A percentile compares a stretch with the other conserved stretches of the same genome.
Evolutionary conservation across 345 rosid species (phyloP).

Genomic region (Eucalyptus polybractea): DNA sequence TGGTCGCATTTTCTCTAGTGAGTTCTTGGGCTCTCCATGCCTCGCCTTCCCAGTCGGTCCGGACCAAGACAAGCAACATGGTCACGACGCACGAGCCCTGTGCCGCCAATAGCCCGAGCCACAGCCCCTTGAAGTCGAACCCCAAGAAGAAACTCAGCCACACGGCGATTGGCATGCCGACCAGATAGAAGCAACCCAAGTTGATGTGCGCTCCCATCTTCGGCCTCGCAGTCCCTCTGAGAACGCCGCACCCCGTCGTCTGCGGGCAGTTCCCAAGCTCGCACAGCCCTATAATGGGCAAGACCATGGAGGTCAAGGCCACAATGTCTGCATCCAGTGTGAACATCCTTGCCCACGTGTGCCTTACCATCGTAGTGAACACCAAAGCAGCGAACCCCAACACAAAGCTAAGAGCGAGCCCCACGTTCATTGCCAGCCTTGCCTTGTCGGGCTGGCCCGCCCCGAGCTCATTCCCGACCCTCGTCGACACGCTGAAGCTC

Average conservation of each 20-base stretch:
- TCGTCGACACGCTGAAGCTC: constrained; percentile 61
- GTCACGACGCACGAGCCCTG: constrained; percentile 55
- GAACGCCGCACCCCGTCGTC: constrained; percentile 71
- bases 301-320: constrained; percentile 45
- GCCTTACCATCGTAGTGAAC: constrained; percentile 42
- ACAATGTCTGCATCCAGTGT: constrained; percentile 51
- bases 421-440: constrained; percentile 39
- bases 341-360: constrained; percentile 64
- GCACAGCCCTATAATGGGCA: constrained; percentile 78
- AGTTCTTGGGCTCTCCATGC: constrained; percentile 43
- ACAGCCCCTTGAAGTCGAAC: constrained; percentile 62
- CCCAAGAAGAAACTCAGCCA: constrained; percentile 50
- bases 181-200: constrained; percentile 70
- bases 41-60: constrained; percentile 60
- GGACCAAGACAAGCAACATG: constrained; percentile 46
- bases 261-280: constrained; percentile 93
- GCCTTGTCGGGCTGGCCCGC: constrained; percentile 52
- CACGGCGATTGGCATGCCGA: constrained; percentile 75
- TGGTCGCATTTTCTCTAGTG: not conserved
- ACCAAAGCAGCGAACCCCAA: constrained; percentile 42
- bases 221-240: constrained; percentile 82
- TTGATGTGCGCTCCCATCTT: constrained; percentile 76
- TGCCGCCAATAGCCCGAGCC: constrained; percentile 87
- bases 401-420: constrained; percentile 41
- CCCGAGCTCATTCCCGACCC: constrained; percentile 77